phyloP scores from a whole-genome alignment of 2,329 filamentous ascomycete species.

The Ophiosphaerella narmari region DNA sequence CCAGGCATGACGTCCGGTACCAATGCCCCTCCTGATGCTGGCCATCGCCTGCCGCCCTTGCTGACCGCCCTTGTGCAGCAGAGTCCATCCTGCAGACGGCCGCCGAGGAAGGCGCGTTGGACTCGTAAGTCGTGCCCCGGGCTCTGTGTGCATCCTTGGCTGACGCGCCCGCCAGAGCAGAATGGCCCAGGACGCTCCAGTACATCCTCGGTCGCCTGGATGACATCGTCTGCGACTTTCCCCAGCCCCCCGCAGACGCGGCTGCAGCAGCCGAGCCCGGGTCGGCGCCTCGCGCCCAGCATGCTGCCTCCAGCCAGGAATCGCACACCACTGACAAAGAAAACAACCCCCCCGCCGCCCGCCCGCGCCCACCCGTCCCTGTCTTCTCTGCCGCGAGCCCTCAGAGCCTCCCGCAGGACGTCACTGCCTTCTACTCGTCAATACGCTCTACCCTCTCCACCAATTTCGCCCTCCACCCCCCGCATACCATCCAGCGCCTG shows the following conservation, averaged over 20 bases:
- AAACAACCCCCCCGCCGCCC: slow-evolving; percentile 60
- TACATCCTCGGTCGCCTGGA: slow-evolving; percentile 71
- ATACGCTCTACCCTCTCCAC: slow-evolving; percentile 60
- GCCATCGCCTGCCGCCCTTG: slow-evolving; percentile 5
- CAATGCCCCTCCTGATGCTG: neutral
- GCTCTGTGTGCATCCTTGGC: slow-evolving; percentile 7
- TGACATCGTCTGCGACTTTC: slow-evolving; percentile 78
- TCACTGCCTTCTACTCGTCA: slow-evolving; percentile 37
- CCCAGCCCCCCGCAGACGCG: slow-evolving; percentile 60
- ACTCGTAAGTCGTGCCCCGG: slow-evolving; percentile 54
- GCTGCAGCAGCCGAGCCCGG: slow-evolving; percentile 46
- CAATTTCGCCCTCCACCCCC: slow-evolving; percentile 75
- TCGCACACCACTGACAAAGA: slow-evolving; percentile 71
- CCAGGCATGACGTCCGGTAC: slow-evolving; percentile 27
- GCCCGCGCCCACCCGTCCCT: slow-evolving; percentile 47
- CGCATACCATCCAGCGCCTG: slow-evolving; percentile 90
- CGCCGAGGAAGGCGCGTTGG: slow-evolving; percentile 63
- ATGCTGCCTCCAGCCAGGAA: slow-evolving; percentile 38
- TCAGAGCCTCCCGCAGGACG: slow-evolving; percentile 35
- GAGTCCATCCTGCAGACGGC: slow-evolving; percentile 61
- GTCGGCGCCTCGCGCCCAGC: slow-evolving; percentile 20
- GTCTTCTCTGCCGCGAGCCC: slow-evolving; percentile 48
- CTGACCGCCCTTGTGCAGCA: slow-evolving; percentile 29
- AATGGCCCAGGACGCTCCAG: slow-evolving; percentile 71
- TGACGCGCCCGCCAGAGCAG: slow-evolving; percentile 58